Conservation (phyloP, 2,329 filamentous ascomycete species). For the Claviceps pazoutovae region DNA sequence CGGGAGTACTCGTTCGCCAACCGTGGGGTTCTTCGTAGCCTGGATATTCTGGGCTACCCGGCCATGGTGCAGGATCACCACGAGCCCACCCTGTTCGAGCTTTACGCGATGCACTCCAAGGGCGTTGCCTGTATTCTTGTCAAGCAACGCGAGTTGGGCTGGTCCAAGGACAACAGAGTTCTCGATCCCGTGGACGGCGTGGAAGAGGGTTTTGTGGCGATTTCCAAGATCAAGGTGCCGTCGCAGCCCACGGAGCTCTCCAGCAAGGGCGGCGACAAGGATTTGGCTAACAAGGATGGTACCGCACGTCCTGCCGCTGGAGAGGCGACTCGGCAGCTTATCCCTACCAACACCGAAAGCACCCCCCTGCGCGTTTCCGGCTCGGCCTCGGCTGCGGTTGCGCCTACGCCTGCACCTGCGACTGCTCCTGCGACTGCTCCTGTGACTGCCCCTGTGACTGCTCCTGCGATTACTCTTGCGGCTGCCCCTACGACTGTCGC, state of each 20-base stretch:
- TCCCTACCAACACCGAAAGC: slow-evolving; percentile 13
- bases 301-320: slow-evolving; percentile 19
- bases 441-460: no score
- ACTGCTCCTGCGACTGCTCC: not conserved
- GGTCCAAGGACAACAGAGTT: slow-evolving; percentile 82
- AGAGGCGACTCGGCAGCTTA: slow-evolving; percentile 14
- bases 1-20: slow-evolving; percentile 86
- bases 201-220: slow-evolving; percentile 57
- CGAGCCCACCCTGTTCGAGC: slow-evolving; percentile 72
- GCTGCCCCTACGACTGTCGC: not conserved
- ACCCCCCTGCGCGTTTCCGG: slow-evolving; percentile 20
- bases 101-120: slow-evolving; percentile 95
- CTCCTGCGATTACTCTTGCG: not conserved
- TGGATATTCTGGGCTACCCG: slow-evolving; percentile 71
- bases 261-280: slow-evolving; percentile 20
- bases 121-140: slow-evolving; percentile 84
- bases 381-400: not conserved
- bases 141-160: slow-evolving; percentile 80
- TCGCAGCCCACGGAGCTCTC: slow-evolving; percentile 26
- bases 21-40: slow-evolving; percentile 73
- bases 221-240: slow-evolving; percentile 52
- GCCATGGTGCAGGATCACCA: slow-evolving; percentile 48
- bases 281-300: slow-evolving; percentile 22
- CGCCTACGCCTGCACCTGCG: not conserved
- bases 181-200: slow-evolving; percentile 65